Conservation (phyloP, 192 early-diverging fungal species). For the Allomyces macrogynus region DNA sequence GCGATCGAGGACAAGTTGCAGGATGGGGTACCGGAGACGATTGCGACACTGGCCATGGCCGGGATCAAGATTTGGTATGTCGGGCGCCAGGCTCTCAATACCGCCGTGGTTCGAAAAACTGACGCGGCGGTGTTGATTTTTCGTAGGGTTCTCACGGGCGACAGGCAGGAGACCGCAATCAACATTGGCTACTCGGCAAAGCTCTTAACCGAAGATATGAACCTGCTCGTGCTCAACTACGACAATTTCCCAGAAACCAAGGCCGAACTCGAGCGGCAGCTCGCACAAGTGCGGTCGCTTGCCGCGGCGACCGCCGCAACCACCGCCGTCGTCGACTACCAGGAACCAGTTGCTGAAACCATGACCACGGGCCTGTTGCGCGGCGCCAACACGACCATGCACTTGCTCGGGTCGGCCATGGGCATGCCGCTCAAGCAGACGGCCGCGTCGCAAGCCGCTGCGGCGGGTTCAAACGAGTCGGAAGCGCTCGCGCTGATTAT, state of each 20-base stretch:
- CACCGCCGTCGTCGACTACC: no score
- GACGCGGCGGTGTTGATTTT: background rate
- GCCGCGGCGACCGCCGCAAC: no score
- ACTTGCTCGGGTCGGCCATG: background rate
- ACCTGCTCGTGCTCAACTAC: slow-evolving; percentile 80
- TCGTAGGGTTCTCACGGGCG: slow-evolving; percentile 81
- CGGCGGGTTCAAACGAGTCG: slow-evolving; percentile 11
- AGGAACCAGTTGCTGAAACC: no score
- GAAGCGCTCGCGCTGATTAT: slow-evolving; percentile 80
- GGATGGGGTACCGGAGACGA: slow-evolving; percentile 96
- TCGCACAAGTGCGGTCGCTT: background rate
- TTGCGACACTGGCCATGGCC: slow-evolving; percentile 81
- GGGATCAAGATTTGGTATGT: slow-evolving; percentile 70
- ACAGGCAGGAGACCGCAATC: slow-evolving; percentile 95
- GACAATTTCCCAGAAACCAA: slow-evolving; percentile 78
- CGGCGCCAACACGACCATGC: no score
- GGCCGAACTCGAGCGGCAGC: background rate
- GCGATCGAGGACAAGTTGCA: slow-evolving; percentile 98
- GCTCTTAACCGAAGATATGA: slow-evolving; percentile 89
- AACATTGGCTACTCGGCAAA: slow-evolving; percentile 97
- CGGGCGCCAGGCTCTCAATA: no score
- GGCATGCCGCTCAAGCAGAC: background rate
- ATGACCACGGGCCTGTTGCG: no score
- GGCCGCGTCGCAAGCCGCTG: background rate
- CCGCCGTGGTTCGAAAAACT: background rate